Evolutionary conservation across 495 filamentous ascomycete species (phyloP).

Genomic region (Penicillium robsamsonii): DNA sequence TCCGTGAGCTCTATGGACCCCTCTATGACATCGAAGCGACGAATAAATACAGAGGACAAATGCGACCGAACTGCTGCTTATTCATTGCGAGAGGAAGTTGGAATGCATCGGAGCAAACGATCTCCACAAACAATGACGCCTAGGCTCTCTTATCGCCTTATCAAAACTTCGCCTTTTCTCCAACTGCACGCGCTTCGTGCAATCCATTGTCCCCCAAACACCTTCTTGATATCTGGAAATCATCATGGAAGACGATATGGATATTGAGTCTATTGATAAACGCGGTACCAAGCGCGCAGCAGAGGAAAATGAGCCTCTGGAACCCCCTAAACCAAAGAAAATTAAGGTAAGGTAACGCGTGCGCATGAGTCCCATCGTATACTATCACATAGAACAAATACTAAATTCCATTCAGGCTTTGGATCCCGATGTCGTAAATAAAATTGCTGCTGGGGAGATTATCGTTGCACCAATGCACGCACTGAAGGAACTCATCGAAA

Average conservation of each 20-base stretch:
- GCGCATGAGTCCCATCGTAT: slow-evolving; percentile 1
- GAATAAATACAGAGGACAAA: neutral
- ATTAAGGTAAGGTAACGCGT: slow-evolving; percentile 53
- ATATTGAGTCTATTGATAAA: slow-evolving; percentile 38
- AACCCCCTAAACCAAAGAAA: slow-evolving; percentile 55
- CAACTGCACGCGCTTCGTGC: slow-evolving; percentile 15
- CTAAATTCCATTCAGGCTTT: slow-evolving; percentile 58
- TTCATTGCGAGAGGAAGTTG: neutral
- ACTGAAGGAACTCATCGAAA: slow-evolving; percentile 96
- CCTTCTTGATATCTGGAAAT: neutral
- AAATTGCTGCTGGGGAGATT: slow-evolving; percentile 99
- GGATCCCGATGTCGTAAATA: slow-evolving; percentile 95
- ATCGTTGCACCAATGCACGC: slow-evolving; percentile 97
- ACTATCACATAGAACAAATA: neutral
- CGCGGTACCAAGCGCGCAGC: slow-evolving; percentile 66
- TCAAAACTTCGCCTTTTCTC: slow-evolving; percentile 18
- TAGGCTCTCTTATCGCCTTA: slow-evolving; percentile 21
- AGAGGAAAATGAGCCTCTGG: slow-evolving; percentile 39
- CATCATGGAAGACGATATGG: slow-evolving; percentile 48
- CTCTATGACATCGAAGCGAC: neutral
- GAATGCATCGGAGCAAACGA: neutral
- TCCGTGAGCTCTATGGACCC: slow-evolving; percentile 17
- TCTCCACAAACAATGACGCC: slow-evolving; percentile 16
- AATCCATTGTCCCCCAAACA: slow-evolving; percentile 5
- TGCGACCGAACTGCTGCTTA: neutral